Evolutionary conservation across 805 yeast genomes (phyloP).

Genomic region (Monosporozyma aerobia): DNA sequence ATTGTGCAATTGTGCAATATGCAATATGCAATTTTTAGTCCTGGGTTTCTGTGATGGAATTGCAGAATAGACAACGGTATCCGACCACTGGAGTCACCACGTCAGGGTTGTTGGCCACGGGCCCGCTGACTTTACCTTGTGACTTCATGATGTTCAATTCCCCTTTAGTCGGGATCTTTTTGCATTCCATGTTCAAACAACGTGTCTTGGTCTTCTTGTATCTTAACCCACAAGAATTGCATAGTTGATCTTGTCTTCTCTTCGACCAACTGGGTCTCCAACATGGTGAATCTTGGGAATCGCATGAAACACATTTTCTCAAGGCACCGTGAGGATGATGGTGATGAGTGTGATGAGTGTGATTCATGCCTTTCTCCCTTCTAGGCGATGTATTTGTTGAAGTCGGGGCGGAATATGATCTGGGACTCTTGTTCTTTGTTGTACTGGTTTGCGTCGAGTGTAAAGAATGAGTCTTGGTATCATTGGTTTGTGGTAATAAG

Average conservation of each 20-base stretch:
- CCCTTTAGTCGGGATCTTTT: slow-evolving; percentile 90
- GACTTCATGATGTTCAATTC: slow-evolving; percentile 85
- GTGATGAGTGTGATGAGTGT: not conserved
- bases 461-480: slow-evolving; percentile 1
- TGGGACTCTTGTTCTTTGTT: not conserved
- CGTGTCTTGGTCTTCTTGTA: slow-evolving; percentile 91
- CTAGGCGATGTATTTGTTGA: slow-evolving; percentile 1
- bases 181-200: slow-evolving; percentile 66
- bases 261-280: slow-evolving; percentile 96
- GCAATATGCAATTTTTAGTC: not conserved
- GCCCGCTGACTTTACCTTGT: slow-evolving; percentile 41
- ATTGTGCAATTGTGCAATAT: not conserved
- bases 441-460: not conserved
- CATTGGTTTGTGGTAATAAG: slow-evolving; percentile 2
- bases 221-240: slow-evolving; percentile 92
- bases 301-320: slow-evolving; percentile 82
- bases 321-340: slow-evolving; percentile 6
- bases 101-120: slow-evolving; percentile 8
- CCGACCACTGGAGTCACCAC: slow-evolving; percentile 14
- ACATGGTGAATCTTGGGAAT: slow-evolving; percentile 86
- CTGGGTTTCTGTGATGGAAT: slow-evolving; percentile 20
- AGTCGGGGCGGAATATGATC: not conserved
- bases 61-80: slow-evolving; percentile 44
- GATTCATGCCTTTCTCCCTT: not conserved
- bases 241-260: slow-evolving; percentile 80